Percentiles rank a stretch among this genome's conserved stretches.
Conservation (phyloP, 1,139 yeast genomes). For the Candida tetrigidarum region DNA sequence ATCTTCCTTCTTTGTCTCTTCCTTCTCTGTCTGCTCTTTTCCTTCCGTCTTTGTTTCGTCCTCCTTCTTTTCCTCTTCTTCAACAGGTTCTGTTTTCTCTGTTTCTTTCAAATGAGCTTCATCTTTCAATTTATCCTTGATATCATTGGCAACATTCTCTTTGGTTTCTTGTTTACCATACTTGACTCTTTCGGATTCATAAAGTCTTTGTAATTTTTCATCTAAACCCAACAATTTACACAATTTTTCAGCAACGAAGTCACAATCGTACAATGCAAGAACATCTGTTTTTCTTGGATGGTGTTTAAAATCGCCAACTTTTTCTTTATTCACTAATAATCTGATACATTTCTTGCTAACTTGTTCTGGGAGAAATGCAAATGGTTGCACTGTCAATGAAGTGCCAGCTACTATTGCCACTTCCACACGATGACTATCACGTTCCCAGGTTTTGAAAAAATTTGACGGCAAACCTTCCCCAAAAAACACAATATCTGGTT, state of each 20-base stretch:
- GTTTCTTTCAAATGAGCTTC: constrained; percentile 13
- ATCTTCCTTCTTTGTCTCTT: not conserved
- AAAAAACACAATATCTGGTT: constrained; percentile 92
- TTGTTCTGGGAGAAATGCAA: constrained; percentile 80
- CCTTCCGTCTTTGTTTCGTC: constrained; percentile 6
- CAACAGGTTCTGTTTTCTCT: no score
- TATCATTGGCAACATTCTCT: constrained; percentile 18
- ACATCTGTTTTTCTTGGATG: constrained; percentile 60
- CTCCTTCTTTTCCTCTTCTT: constrained; percentile 9
- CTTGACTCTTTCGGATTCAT: constrained; percentile 21
- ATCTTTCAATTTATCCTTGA: constrained; percentile 16
- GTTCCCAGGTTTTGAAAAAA: constrained; percentile 72
- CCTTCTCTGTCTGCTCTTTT: not conserved
- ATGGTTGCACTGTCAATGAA: constrained; percentile 86
- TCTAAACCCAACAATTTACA: constrained; percentile 68
- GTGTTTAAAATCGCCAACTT: constrained; percentile 70
- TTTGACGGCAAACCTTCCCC: constrained; percentile 80
- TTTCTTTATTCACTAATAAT: constrained; percentile 72
- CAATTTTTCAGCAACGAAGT: constrained; percentile 57
- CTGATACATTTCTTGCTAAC: constrained; percentile 54
- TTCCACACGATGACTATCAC: constrained; percentile 63
- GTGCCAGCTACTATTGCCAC: constrained; percentile 92
- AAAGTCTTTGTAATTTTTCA: constrained; percentile 46
- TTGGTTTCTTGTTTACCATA: constrained; percentile 16
- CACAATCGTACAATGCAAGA: constrained; percentile 64